Base-by-base conservation (phyloP, 78 protist species). In the Dictyostelium brefeldianum region DNA sequence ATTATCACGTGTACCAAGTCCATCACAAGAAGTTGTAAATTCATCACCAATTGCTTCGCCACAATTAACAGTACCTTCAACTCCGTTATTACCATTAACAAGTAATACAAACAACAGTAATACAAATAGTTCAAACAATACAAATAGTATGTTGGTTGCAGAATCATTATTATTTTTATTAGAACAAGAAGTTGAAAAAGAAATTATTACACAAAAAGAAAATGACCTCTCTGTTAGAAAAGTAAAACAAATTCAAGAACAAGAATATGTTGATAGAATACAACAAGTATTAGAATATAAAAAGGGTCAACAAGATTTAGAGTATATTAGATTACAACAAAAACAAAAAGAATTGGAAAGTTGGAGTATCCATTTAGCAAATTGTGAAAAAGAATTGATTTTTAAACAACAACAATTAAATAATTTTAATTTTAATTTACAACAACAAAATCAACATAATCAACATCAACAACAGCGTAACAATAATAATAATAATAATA, bases 131-230 rank as follows among this genome's bases (percentile, higher is more conserved):
- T 36, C 65, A 53, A n/a, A 3, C 15, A 41, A 41, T 71, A 67
- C 18, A 27, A 31, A 25, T 67, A 67, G 15, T 67, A 67, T 11
- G 15, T 20, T 46, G 25, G 43, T 48, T 15, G 31, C 48, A 5
- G 83, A 78, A 53, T 78, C 83, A 29, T 54, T 87, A 46, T 77
- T 87, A 51, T 41, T 77, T 25, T 29, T 74, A 15, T 62, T 87
- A 22, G 92, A 87, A 51, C 84, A 74, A 43, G 92, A 87, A 29
- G 92, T 64, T 31, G 83, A 74, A 47, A 87, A 87, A 64, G 92
- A 87, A 59, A 57, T 87, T 31, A 57, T 62, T 11, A 29, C 82
- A 17, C 92, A 87, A 74, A 87, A 87, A 65, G 92, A 87, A 54
- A 56, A 46, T 27, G 92, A 87, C 29, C 43, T 87, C 7, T 36